phyloP scores from a whole-genome alignment of 2,329 filamentous ascomycete species.

The Cercospora sesami region DNA sequence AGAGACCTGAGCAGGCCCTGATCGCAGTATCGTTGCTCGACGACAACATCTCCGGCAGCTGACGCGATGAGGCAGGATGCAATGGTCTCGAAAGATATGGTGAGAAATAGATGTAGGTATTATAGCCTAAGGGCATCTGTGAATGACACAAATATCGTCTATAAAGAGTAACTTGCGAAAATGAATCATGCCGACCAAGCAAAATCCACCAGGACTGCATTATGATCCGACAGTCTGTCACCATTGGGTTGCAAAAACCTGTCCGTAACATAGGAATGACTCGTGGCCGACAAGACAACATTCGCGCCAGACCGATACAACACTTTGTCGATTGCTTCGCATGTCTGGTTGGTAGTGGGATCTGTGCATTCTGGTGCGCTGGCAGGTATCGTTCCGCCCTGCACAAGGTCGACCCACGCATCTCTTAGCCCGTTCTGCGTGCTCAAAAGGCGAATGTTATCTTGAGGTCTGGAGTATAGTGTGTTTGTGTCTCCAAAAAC shows the following conservation, averaged over 20 bases:
- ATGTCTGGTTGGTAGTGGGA: constrained; percentile 55
- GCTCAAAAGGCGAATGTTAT: constrained; percentile 56
- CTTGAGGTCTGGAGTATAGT: constrained; percentile 59
- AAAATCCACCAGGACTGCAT: constrained; percentile 61
- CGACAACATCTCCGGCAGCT: too few species aligned
- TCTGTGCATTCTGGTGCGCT: constrained; percentile 51
- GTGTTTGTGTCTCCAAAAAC: constrained; percentile 67
- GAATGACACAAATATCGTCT: not conserved
- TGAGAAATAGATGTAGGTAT: too few species aligned
- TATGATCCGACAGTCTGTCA: constrained; percentile 63
- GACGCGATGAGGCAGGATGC: too few species aligned
- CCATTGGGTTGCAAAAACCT: constrained; percentile 61
- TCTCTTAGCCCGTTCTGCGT: constrained; percentile 57
- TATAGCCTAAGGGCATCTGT: not conserved
- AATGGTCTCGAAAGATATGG: too few species aligned
- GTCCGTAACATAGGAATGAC: constrained; percentile 34
- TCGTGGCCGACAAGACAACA: not conserved
- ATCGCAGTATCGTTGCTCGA: too few species aligned
- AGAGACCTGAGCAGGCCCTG: too few species aligned
- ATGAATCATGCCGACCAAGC: constrained; percentile 1
- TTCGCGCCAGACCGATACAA: constrained; percentile 55
- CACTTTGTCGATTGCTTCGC: constrained; percentile 68
- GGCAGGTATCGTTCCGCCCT: not conserved
- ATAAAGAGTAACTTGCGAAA: not conserved
- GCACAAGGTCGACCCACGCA: constrained; percentile 57